These are phyloP conservation scores for Chaetomidium leptoderma DNA, from an alignment of 495 filamentous ascomycete species.

Conservation along the genomic window DNA sequence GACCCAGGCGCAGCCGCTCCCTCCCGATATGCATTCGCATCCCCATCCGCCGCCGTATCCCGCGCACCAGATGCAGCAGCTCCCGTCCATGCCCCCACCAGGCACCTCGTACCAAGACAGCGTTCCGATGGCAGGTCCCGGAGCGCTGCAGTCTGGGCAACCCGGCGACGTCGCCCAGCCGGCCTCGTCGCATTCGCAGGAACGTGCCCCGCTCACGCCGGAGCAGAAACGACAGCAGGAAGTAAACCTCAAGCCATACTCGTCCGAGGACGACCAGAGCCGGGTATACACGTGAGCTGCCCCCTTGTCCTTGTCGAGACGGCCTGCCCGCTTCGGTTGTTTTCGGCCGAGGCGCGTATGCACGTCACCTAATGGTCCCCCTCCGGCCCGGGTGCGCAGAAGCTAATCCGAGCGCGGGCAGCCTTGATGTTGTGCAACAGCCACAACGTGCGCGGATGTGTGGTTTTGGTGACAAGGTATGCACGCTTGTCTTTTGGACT, in stretches of 20 bases:
- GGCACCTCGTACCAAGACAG: constrained; percentile 26
- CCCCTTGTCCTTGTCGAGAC: not conserved
- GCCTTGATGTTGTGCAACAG: constrained; percentile 83
- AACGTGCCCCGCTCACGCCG: constrained; percentile 25
- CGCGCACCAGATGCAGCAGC: constrained; percentile 25
- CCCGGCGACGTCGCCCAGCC: constrained; percentile 20
- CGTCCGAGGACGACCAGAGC: constrained; percentile 26
- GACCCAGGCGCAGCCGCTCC: constrained; percentile 18
- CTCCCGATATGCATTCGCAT: constrained; percentile 22
- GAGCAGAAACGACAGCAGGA: constrained; percentile 30
- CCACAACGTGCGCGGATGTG: constrained; percentile 95
- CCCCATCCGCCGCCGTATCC: constrained; percentile 18
- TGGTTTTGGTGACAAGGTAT: constrained; percentile 97
- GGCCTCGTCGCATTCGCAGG: constrained; percentile 16
- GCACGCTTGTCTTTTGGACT: constrained; percentile 13
- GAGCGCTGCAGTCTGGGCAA: constrained; percentile 21
- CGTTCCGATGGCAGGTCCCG: constrained; percentile 19
- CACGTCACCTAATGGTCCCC: not conserved
- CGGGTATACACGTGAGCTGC: constrained; percentile 29
- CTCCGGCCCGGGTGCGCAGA: not conserved
- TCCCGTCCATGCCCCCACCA: constrained; percentile 31
- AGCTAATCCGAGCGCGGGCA: constrained; percentile 36
- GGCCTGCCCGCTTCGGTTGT: constrained; percentile 1
- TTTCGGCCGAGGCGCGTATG: not conserved
- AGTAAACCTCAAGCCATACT: constrained; percentile 30